Conservation (phyloP, 176 grass and related monocot genomes). For the Carex littledalei region DNA sequence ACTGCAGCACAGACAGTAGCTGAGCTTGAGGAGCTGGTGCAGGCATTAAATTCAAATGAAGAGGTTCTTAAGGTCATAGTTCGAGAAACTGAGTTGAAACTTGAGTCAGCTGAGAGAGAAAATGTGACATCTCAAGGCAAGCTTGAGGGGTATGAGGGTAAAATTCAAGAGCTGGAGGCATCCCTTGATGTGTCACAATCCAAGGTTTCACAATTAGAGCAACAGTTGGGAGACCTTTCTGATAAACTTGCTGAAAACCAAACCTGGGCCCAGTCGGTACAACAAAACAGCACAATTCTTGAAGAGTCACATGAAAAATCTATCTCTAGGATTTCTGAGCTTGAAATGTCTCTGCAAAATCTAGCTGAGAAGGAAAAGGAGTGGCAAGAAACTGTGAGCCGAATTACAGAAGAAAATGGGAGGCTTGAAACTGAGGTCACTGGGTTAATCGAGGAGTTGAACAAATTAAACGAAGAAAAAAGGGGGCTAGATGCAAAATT, state of each 20-base stretch:
- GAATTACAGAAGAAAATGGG: slow-evolving; percentile 60
- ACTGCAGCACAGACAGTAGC: slow-evolving; percentile 51
- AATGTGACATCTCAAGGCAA: slow-evolving; percentile 44
- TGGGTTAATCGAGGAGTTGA: slow-evolving; percentile 40
- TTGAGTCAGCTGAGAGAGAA: slow-evolving; percentile 38
- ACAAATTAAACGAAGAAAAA: slow-evolving; percentile 45
- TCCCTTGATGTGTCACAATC: slow-evolving; percentile 38
- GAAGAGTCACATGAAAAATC: slow-evolving; percentile 64
- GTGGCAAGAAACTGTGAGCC: slow-evolving; percentile 44
- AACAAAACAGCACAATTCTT: slow-evolving; percentile 50
- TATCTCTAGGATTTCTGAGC: slow-evolving; percentile 44
- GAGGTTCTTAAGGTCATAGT: slow-evolving; percentile 41
- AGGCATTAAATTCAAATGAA: slow-evolving; percentile 42
- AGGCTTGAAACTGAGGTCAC: slow-evolving; percentile 42
- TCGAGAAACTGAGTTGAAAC: slow-evolving; percentile 37
- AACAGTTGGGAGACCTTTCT: slow-evolving; percentile 61
- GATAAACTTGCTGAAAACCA: slow-evolving; percentile 58
- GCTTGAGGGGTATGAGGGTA: slow-evolving; percentile 57
- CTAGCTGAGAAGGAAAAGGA: slow-evolving; percentile 54
- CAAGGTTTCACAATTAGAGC: slow-evolving; percentile 56
- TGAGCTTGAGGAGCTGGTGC: slow-evolving; percentile 51
- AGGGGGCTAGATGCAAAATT: slow-evolving; percentile 39
- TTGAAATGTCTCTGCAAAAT: slow-evolving; percentile 50
- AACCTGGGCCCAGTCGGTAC: slow-evolving; percentile 50
- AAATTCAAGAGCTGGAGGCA: slow-evolving; percentile 51